These are phyloP conservation scores for Exsudoporus floridanus DNA, from an alignment of 1,284 basidiomycete species.

Conservation along the genomic window DNA sequence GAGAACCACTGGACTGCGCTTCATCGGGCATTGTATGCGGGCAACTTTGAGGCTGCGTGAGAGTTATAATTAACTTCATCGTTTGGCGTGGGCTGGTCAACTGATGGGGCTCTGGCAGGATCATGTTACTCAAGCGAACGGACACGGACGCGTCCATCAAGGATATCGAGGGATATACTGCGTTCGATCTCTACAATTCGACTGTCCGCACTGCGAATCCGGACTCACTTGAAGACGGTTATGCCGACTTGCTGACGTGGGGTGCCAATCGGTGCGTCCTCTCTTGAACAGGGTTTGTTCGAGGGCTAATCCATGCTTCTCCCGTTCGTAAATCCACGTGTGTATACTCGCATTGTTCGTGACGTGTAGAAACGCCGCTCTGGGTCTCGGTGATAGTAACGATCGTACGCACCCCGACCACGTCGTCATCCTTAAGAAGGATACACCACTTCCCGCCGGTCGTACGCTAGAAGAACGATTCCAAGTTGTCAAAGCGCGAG, in stretches of 20 bases:
- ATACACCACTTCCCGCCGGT: constrained; percentile 12
- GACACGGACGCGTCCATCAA: constrained; percentile 79
- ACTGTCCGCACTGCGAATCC: constrained; percentile 79
- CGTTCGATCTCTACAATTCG: constrained; percentile 93
- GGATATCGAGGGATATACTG: constrained; percentile 89
- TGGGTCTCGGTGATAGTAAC: constrained; percentile 80
- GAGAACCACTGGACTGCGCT: constrained; percentile 93
- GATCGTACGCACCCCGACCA: constrained; percentile 84
- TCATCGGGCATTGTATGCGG: constrained; percentile 87
- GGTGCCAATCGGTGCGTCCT: constrained; percentile 75
- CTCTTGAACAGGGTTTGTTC: background rate
- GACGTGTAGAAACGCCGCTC: constrained; percentile 66
- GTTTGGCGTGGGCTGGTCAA: background rate
- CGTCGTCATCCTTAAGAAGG: constrained; percentile 55
- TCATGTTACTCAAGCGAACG: constrained; percentile 71
- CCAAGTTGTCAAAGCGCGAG: constrained; percentile 58
- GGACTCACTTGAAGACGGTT: constrained; percentile 37
- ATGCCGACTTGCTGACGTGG: constrained; percentile 84
- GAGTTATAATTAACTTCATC: constrained; percentile 27
- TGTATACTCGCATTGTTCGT: background rate
- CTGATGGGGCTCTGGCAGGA: constrained; percentile 38
- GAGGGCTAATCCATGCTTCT: background rate
- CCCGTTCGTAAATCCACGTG: background rate
- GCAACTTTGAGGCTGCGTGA: constrained; percentile 78
- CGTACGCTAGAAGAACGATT: constrained; percentile 47